Conservation (phyloP, 1,284 basidiomycete genomes). For the Coriolopsis trogii region DNA sequence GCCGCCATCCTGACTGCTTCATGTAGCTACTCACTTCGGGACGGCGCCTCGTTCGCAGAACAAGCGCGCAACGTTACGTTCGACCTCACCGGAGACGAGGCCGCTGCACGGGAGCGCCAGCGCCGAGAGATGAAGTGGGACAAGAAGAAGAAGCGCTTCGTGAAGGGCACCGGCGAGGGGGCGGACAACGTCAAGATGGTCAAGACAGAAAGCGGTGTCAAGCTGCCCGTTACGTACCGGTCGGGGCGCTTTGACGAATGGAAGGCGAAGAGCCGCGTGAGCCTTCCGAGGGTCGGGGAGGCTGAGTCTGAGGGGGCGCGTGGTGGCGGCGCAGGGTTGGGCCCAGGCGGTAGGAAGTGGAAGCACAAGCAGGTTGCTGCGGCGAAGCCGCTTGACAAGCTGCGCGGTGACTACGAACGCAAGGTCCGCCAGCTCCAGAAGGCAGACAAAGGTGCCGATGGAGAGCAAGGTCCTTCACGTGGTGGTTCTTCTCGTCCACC, state of each 20-base stretch:
- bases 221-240: slow-evolving; percentile 92
- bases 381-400: slow-evolving; percentile 75
- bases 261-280: slow-evolving; percentile 77
- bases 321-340: slow-evolving; percentile 33
- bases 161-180: slow-evolving; percentile 83
- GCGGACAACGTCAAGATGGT: slow-evolving; percentile 96
- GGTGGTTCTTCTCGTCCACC: slow-evolving; percentile 25
- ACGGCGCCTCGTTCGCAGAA: slow-evolving; percentile 84
- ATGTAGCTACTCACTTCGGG: slow-evolving; percentile 71
- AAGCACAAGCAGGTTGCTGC: slow-evolving; percentile 64
- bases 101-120: slow-evolving; percentile 57
- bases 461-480: slow-evolving; percentile 22
- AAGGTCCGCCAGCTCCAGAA: slow-evolving; percentile 67
- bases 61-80: slow-evolving; percentile 84
- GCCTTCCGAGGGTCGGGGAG: slow-evolving; percentile 84
- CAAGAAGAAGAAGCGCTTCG: slow-evolving; percentile 95
- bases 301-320: slow-evolving; percentile 53
- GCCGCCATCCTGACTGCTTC: not conserved
- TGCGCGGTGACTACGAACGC: slow-evolving; percentile 69
- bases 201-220: slow-evolving; percentile 89
- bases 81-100: slow-evolving; percentile 86
- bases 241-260: slow-evolving; percentile 96
- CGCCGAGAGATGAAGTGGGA: slow-evolving; percentile 86
- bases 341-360: slow-evolving; percentile 57
- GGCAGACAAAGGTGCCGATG: slow-evolving; percentile 40